Percentiles rank a stretch among this genome's conserved stretches.
Conservation (phyloP, 2,329 filamentous ascomycete genomes). For the Cordyceps pruinosa region DNA sequence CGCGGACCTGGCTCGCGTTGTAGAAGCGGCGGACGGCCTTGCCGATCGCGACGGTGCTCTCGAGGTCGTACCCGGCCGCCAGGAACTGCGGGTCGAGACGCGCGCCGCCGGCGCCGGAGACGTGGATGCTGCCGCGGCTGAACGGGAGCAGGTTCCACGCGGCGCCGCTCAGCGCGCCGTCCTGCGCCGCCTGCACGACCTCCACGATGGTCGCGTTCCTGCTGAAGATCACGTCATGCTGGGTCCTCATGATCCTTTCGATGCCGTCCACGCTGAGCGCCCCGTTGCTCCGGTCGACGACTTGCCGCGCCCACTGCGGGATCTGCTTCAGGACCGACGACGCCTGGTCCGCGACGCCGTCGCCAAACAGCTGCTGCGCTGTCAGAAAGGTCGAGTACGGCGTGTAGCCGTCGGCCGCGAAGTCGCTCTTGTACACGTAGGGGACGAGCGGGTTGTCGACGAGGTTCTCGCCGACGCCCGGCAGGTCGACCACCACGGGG, state of each 20-base stretch:
- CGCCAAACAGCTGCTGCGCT: conserved; percentile 29
- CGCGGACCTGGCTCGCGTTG: conserved; percentile 22
- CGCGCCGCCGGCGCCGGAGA: conserved; percentile 26
- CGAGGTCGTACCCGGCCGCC: conserved; percentile 30
- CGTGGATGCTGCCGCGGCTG: conserved; percentile 34
- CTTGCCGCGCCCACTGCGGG: conserved; percentile 24
- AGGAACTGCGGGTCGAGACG: conserved; percentile 31
- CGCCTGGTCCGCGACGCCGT: conserved; percentile 18
- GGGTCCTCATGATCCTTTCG: conserved; percentile 34
- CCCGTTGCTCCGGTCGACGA: conserved; percentile 21
- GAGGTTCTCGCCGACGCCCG: conserved; percentile 47
- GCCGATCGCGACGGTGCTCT: conserved; percentile 21
- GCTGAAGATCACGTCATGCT: conserved; percentile 42
- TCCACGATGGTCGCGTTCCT: conserved; percentile 40
- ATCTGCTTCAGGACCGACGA: conserved; percentile 21
- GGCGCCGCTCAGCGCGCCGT: conserved; percentile 27
- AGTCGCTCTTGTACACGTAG: conserved; percentile 20
- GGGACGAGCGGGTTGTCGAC: conserved; percentile 40
- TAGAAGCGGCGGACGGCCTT: conserved; percentile 26
- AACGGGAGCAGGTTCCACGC: conserved; percentile 33
- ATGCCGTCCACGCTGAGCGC: conserved; percentile 26
- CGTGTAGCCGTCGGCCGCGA: conserved; percentile 20
- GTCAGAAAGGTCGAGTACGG: conserved; percentile 29
- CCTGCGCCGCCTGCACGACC: conserved; percentile 31
- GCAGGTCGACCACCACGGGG: conserved; percentile 34